Evolutionary conservation across 2,329 filamentous ascomycete species (phyloP).

Genomic region (Paraphoma sp.): DNA sequence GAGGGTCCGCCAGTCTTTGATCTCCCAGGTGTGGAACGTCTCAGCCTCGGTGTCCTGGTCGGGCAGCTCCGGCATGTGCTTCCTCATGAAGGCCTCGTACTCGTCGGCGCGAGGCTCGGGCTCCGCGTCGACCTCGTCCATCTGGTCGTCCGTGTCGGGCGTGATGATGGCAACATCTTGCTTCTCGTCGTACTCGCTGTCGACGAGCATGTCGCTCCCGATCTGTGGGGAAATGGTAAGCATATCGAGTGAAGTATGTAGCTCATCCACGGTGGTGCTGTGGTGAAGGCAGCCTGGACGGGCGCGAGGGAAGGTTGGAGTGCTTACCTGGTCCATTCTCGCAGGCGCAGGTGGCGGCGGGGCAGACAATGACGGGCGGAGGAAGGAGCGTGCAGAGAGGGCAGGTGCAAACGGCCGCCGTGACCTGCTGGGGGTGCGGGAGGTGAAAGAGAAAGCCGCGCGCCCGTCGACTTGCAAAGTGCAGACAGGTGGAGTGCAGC

Average conservation of each 20-base stretch:
- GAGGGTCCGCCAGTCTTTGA: slow-evolving; percentile 80
- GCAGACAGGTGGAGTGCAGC: slow-evolving; percentile 19
- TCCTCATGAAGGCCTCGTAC: slow-evolving; percentile 82
- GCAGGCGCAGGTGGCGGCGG: slow-evolving; percentile 23
- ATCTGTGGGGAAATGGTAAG: slow-evolving; percentile 51
- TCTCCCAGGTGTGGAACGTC: slow-evolving; percentile 81
- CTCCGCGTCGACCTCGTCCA: slow-evolving; percentile 61
- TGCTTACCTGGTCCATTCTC: slow-evolving; percentile 50
- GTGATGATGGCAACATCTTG: slow-evolving; percentile 68
- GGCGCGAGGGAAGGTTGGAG: not conserved
- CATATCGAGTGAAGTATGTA: slow-evolving; percentile 9
- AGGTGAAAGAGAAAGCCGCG: slow-evolving; percentile 12
- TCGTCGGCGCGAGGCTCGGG: slow-evolving; percentile 64
- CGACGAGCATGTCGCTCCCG: slow-evolving; percentile 69
- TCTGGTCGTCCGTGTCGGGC: slow-evolving; percentile 64
- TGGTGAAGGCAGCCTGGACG: not conserved
- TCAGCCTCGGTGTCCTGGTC: slow-evolving; percentile 84
- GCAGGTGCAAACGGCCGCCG: not conserved
- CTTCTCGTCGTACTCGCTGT: slow-evolving; percentile 68
- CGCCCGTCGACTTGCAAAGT: slow-evolving; percentile 28
- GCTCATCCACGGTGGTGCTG: slow-evolving; percentile 5
- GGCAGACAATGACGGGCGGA: slow-evolving; percentile 11
- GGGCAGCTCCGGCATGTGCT: slow-evolving; percentile 76
- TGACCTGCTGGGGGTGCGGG: not conserved
- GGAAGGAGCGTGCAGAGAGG: slow-evolving; percentile 15